Conservation (phyloP, 2,329 filamentous ascomycete genomes). For the Erysiphe pulchra region DNA sequence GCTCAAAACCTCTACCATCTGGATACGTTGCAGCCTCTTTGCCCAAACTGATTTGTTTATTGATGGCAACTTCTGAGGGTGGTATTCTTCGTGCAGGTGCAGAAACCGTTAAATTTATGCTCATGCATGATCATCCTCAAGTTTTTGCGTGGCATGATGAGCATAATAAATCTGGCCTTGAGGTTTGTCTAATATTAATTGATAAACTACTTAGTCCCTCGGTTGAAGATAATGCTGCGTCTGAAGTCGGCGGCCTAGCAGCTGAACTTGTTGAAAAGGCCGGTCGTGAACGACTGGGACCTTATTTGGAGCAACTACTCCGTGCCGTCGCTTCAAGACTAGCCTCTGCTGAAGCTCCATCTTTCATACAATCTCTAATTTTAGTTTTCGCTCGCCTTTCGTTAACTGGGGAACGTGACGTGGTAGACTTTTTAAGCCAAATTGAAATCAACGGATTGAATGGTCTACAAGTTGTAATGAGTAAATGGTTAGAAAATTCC, state of each 20-base stretch:
- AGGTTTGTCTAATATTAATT: constrained; percentile 75
- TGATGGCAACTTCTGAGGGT: constrained; percentile 66
- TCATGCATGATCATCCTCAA: constrained; percentile 73
- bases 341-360: constrained; percentile 55
- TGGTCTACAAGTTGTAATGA: constrained; percentile 69
- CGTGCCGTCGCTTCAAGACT: constrained; percentile 71
- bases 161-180: constrained; percentile 55
- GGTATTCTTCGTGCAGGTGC: constrained; percentile 73
- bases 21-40: constrained; percentile 69
- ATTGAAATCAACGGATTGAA: constrained; percentile 56
- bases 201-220: constrained; percentile 63
- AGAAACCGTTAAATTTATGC: constrained; percentile 65
- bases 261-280: constrained; percentile 91
- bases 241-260: constrained; percentile 86
- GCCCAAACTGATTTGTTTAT: constrained; percentile 61
- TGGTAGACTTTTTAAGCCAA: constrained; percentile 73
- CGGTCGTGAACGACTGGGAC: constrained; percentile 70
- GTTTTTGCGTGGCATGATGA: constrained; percentile 70
- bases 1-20: constrained; percentile 58
- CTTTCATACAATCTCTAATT: constrained; percentile 87
- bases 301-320: constrained; percentile 68
- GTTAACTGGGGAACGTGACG: constrained; percentile 60
- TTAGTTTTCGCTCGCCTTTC: constrained; percentile 84
- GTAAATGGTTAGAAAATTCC: constrained; percentile 94
- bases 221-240: constrained; percentile 80